These are phyloP conservation scores for Aurifilum marmelostoma DNA, from an alignment of 2,329 filamentous ascomycete species.

Conservation along the genomic window DNA sequence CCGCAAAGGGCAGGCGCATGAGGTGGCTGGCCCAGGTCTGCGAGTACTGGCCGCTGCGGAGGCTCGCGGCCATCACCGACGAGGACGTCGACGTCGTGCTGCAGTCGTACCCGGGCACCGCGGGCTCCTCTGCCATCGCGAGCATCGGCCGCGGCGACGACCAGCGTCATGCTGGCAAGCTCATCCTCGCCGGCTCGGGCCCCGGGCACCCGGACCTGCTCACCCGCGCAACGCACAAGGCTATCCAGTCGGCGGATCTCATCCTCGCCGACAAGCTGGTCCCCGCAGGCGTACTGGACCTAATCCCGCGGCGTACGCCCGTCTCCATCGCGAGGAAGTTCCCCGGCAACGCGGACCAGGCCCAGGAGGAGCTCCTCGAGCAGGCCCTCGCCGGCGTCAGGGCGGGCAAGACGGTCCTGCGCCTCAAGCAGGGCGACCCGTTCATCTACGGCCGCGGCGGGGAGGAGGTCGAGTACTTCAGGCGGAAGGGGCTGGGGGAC, in stretches of 20 bases:
- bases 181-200: conserved; percentile 89
- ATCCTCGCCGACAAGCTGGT: conserved; percentile 86
- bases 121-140: conserved; percentile 25
- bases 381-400: conserved; percentile 70
- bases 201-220: conserved; percentile 92
- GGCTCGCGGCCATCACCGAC: conserved; percentile 78
- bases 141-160: conserved; percentile 26
- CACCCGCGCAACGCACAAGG: conserved; percentile 78
- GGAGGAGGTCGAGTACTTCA: conserved; percentile 88
- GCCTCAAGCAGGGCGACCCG: conserved; percentile 94
- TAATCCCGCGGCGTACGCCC: conserved; percentile 86
- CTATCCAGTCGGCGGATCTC: conserved; percentile 75
- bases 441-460: conserved; percentile 95
- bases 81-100: conserved; percentile 77
- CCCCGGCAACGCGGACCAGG: conserved; percentile 91
- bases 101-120: conserved; percentile 62
- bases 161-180: conserved; percentile 49
- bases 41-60: conserved; percentile 94
- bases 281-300: conserved; percentile 79
- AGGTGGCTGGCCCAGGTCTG: conserved; percentile 95
- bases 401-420: conserved; percentile 76
- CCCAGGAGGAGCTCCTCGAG: conserved; percentile 85
- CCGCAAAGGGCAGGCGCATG: conserved; percentile 78
- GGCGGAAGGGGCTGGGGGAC: conserved; percentile 67
- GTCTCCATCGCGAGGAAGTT: conserved; percentile 96